A percentile compares a stretch with the other conserved stretches of the same genome.
Conservation (phyloP, 352 stramenopile species). For the Phytophthora brassicae region DNA sequence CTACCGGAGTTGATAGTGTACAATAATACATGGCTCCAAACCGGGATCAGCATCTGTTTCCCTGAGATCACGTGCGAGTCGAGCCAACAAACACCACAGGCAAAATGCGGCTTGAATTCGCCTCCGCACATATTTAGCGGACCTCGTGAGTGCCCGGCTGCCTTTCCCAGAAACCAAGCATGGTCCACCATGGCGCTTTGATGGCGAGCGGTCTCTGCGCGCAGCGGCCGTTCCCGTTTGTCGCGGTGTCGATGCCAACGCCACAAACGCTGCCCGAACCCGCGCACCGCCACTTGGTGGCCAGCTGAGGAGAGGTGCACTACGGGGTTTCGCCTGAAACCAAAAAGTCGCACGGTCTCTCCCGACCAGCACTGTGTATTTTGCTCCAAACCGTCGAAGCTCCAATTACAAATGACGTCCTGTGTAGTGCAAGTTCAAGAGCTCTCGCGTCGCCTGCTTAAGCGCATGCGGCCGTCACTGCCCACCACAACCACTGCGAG, state of each 20-base stretch:
- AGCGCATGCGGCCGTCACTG: conserved; percentile 47
- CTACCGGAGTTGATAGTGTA: too few species aligned
- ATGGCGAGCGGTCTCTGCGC: conserved; percentile 19
- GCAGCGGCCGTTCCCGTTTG: conserved; percentile 32
- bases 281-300: conserved; percentile 14
- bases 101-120: background rate
- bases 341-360: conserved; percentile 13
- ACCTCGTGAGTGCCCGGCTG: conserved; percentile 19
- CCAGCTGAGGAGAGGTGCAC: conserved; percentile 28
- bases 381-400: too few species aligned
- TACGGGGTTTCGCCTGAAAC: background rate
- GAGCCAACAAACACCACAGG: background rate
- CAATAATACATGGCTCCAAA: too few species aligned
- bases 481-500: conserved; percentile 6
- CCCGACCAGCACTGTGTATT: conserved; percentile 31
- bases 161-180: conserved; percentile 32
- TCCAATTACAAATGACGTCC: conserved; percentile 43
- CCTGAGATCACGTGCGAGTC: conserved; percentile 9
- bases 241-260: conserved; percentile 16
- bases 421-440: conserved; percentile 50
- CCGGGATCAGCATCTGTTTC: conserved; percentile 37
- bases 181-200: conserved; percentile 12
- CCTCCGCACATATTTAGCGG: conserved; percentile 2
- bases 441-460: conserved; percentile 38
- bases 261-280: conserved; percentile 39